Conservation (phyloP, 768 basidiomycete genomes). For the Pulveroboletus sp. region DNA sequence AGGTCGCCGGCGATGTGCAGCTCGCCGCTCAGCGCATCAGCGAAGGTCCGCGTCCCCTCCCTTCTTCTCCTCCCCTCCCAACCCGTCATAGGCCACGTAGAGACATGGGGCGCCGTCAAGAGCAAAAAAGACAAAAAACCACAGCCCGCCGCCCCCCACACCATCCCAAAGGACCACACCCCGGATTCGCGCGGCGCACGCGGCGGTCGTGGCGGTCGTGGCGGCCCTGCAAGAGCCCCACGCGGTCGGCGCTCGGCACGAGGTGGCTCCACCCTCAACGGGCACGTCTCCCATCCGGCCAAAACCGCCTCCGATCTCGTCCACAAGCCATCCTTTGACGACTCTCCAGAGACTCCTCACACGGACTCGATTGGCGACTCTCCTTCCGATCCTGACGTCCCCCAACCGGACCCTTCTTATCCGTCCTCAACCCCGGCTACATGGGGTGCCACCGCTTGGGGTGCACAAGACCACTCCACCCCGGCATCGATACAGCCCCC, state of each 20-base stretch:
- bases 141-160: slow-evolving; percentile 36
- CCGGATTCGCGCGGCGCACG: slow-evolving; percentile 53
- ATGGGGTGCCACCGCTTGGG: slow-evolving; percentile 31
- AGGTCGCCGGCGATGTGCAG: slow-evolving; percentile 66
- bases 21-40: slow-evolving; percentile 69
- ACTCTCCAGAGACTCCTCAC: slow-evolving; percentile 17
- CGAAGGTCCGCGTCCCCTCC: slow-evolving; percentile 54
- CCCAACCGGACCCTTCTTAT: slow-evolving; percentile 15
- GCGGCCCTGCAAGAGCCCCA: slow-evolving; percentile 49
- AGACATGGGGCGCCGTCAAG: slow-evolving; percentile 80
- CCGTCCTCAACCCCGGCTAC: slow-evolving; percentile 33
- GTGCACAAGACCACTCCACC: slow-evolving; percentile 36
- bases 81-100: slow-evolving; percentile 53
- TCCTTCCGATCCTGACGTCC: slow-evolving; percentile 8
- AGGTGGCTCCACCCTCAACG: slow-evolving; percentile 32
- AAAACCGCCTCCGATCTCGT: slow-evolving; percentile 30
- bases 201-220: slow-evolving; percentile 58
- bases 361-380: slow-evolving; percentile 20
- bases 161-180: slow-evolving; percentile 45
- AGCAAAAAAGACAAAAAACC: slow-evolving; percentile 86
- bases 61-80: not conserved
- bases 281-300: slow-evolving; percentile 26
- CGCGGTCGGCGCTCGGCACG: slow-evolving; percentile 41
- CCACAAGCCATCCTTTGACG: slow-evolving; percentile 23
- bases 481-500: slow-evolving; percentile 26